Percentiles rank a stretch among this genome's conserved stretches.
phyloP scores from a whole-genome alignment of 257 asterid genomes.

The Apocynum venetum region DNA sequence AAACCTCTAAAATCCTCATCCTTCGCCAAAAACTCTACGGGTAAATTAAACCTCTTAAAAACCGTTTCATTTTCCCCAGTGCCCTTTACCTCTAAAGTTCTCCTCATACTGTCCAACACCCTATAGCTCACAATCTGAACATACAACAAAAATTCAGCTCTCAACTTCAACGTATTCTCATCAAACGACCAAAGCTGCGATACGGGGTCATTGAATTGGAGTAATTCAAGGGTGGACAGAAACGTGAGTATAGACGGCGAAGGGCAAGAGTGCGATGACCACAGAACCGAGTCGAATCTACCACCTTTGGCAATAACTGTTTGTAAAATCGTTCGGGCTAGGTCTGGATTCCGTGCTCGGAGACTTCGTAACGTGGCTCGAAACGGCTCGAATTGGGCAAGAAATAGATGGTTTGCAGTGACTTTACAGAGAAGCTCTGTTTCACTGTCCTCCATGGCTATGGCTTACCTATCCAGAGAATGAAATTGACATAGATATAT shows the following conservation, averaged over 20 bases:
- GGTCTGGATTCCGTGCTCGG: constrained; percentile 71
- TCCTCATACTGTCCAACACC: constrained; percentile 36
- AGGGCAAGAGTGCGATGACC: constrained; percentile 73
- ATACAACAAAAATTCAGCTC: constrained; percentile 80
- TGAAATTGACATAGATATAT: not conserved
- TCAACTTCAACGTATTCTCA: constrained; percentile 49
- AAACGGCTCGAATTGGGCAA: constrained; percentile 91
- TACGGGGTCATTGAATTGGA: constrained; percentile 74
- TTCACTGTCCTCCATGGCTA: constrained; percentile 39
- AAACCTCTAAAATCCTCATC: constrained; percentile 30
- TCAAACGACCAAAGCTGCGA: constrained; percentile 70
- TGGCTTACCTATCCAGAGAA: not conserved
- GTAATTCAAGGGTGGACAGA: constrained; percentile 69
- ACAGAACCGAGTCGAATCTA: constrained; percentile 55
- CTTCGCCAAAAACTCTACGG: constrained; percentile 18
- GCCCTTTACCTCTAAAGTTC: constrained; percentile 26
- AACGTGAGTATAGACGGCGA: constrained; percentile 74
- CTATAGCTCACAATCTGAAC: constrained; percentile 45
- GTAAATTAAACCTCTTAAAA: constrained; percentile 27
- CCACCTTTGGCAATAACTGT: constrained; percentile 69
- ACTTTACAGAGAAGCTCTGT: constrained; percentile 58
- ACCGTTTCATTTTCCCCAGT: constrained; percentile 13
- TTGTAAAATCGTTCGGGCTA: constrained; percentile 70
- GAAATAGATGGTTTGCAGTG: constrained; percentile 69
- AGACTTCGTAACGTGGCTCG: constrained; percentile 78